Percentiles rank a stretch among this genome's conserved stretches.
Conservation (phyloP, 768 basidiomycete genomes). For the Hericium alpestre region DNA sequence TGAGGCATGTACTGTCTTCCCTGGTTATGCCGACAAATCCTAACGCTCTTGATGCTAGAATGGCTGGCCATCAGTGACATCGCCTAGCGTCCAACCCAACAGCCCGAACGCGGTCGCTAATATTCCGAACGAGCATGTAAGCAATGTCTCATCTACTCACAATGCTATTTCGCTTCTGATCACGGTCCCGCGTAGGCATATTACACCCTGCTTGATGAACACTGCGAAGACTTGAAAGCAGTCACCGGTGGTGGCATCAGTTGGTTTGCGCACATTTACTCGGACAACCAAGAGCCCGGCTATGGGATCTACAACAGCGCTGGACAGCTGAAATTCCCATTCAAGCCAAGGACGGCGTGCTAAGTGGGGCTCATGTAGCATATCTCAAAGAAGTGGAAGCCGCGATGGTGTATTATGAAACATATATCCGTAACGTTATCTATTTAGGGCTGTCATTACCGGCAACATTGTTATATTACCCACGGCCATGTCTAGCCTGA, state of each 20-base stretch:
- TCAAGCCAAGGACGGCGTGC: slow-evolving; percentile 52
- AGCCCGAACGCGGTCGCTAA: slow-evolving; percentile 49
- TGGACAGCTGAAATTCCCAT: slow-evolving; percentile 52
- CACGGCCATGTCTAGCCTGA: too few species aligned
- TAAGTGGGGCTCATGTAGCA: neutral
- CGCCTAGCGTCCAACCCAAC: slow-evolving; percentile 52
- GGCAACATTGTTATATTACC: too few species aligned
- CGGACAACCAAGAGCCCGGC: slow-evolving; percentile 53
- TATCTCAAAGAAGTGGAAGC: too few species aligned
- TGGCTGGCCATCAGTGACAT: slow-evolving; percentile 67
- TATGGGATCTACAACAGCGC: slow-evolving; percentile 54
- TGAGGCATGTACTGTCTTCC: slow-evolving; percentile 33
- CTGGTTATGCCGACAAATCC: too few species aligned
- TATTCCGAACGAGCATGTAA: slow-evolving; percentile 43
- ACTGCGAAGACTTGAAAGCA: slow-evolving; percentile 54
- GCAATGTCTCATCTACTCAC: slow-evolving; percentile 9
- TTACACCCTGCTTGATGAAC: slow-evolving; percentile 51
- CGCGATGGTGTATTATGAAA: too few species aligned
- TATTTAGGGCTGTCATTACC: too few species aligned
- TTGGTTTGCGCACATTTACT: slow-evolving; percentile 79
- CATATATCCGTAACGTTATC: too few species aligned
- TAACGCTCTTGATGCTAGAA: slow-evolving; percentile 33
- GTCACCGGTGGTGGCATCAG: slow-evolving; percentile 59
- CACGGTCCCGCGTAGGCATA: slow-evolving; percentile 38
- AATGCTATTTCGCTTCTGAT: neutral